Base-by-base conservation (phyloP, 2,329 filamentous ascomycete genomes). In the Arachnomyces sp. region DNA sequence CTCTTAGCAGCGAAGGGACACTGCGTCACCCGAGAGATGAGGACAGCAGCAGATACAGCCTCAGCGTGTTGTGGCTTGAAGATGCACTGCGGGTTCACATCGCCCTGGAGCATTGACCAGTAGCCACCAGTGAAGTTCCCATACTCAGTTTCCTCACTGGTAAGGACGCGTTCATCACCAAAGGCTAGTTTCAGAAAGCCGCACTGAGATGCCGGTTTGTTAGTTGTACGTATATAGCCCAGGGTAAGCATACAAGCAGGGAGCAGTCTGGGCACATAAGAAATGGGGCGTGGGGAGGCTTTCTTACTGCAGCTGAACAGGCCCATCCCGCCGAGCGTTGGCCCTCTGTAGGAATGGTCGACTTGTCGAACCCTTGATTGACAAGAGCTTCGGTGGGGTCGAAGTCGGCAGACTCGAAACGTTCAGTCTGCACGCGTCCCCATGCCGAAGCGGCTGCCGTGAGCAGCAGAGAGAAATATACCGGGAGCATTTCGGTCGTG, bases 1-100 rank as follows among this genome's bases (percentile, higher is more conserved):
- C 71, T 71, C 47, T 74, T 73, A 48, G 76, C 57, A 5, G 75
- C 74, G 46, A 79, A 79, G 0, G 56, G 54, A 28, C 63, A 66
- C 4, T 47, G 42, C 3, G 54, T 57, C 2, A 57, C 35, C 3
- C 52, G 52, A 5, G 55, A 51, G 12, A 64, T 38, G 13, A 61
- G 43, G 4, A 65, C 43, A 6, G 49, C 44, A n/a, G 49, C 43
- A 12, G 59, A 55, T 8, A 64, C 56, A 5, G 64, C 53, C 4
- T 45, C 40, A 15, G 54, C 47, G 7, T 38, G 42, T 3, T 46
- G 39, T 4, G 61, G 58, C 15, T 54, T 49, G 48, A 65, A 60
- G 30, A 43, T 28, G 31, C 48, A 50, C 34, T 31, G 38, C 7
- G 46, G 48, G 17, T 38, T 36, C 13, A 47, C 39, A 17, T 32